Evolutionary conservation across 2,329 filamentous ascomycete species (phyloP).

Genomic region (Trichoderma cornu-damae): DNA sequence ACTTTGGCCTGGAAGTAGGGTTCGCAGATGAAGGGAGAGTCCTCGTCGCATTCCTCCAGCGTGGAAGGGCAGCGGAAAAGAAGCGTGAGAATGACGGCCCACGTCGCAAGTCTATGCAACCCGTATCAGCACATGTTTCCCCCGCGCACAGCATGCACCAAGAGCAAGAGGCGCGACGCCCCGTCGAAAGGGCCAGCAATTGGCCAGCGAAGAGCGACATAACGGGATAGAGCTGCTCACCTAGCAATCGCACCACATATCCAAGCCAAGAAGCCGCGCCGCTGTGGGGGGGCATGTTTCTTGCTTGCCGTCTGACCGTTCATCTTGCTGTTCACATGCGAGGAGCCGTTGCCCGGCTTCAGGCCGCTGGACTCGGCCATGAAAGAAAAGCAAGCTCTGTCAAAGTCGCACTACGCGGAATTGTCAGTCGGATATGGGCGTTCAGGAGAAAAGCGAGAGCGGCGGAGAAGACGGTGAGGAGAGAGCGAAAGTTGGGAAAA

Average conservation of each 20-base stretch:
- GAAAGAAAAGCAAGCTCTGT: slow-evolving; percentile 23
- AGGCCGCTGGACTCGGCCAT: slow-evolving; percentile 35
- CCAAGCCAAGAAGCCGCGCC: slow-evolving; percentile 32
- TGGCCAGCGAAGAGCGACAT: background rate
- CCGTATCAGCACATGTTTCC: background rate
- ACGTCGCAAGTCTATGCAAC: slow-evolving; percentile 62
- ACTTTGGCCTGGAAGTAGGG: slow-evolving; percentile 68
- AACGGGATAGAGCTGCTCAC: slow-evolving; percentile 34
- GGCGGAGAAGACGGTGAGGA: background rate
- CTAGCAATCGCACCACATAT: slow-evolving; percentile 49
- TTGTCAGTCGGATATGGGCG: slow-evolving; percentile 4
- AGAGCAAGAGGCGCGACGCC: background rate
- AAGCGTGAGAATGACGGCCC: slow-evolving; percentile 79
- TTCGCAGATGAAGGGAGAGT: slow-evolving; percentile 73
- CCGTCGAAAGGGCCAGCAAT: background rate
- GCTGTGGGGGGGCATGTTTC: slow-evolving; percentile 24
- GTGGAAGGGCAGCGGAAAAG: slow-evolving; percentile 76
- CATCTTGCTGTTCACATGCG: slow-evolving; percentile 32
- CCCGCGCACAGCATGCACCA: background rate
- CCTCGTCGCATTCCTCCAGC: slow-evolving; percentile 59
- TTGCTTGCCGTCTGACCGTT: slow-evolving; percentile 28
- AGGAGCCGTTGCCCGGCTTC: slow-evolving; percentile 38
- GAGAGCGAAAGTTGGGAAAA: background rate
- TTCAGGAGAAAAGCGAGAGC: background rate
- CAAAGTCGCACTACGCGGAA: slow-evolving; percentile 11